phyloP scores from a whole-genome alignment of 331 rosid species.

The Pyrus hybrid region DNA sequence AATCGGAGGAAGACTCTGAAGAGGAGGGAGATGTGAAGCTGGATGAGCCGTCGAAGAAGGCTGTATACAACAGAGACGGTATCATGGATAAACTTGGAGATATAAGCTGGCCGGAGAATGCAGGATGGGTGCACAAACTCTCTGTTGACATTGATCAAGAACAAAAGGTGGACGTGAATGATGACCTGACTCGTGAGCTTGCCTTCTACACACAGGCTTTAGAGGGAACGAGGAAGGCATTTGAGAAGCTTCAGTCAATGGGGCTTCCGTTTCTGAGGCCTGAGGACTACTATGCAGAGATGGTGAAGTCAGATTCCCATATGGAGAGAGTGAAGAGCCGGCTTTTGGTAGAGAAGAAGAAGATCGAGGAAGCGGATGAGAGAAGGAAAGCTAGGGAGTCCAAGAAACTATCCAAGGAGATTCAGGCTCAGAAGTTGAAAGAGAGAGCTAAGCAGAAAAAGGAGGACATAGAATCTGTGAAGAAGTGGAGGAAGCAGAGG shows the following conservation, averaged over 20 bases:
- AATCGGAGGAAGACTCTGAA: constrained; percentile 37
- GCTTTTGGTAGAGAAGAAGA: constrained; percentile 54
- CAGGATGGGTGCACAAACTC: constrained; percentile 38
- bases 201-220: constrained; percentile 65
- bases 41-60: constrained; percentile 48
- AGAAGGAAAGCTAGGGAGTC: constrained; percentile 66
- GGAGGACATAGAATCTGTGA: constrained; percentile 67
- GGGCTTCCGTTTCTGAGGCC: constrained; percentile 63
- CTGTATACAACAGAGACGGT: constrained; percentile 44
- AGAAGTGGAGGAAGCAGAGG: constrained; percentile 87
- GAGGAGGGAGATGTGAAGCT: constrained; percentile 40
- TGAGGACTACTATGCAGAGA: constrained; percentile 65
- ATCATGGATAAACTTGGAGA: constrained; percentile 67
- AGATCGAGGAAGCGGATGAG: constrained; percentile 75
- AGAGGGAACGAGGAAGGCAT: constrained; percentile 63
- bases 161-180: constrained; percentile 50
- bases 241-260: constrained; percentile 51
- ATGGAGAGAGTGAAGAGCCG: constrained; percentile 69
- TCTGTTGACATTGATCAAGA: constrained; percentile 37
- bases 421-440: constrained; percentile 61
- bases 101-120: constrained; percentile 55
- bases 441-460: constrained; percentile 76
- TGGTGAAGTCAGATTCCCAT: constrained; percentile 74
- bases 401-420: constrained; percentile 58
- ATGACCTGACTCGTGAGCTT: constrained; percentile 62